Percentiles rank a stretch among this genome's conserved stretches.
Evolutionary conservation across 1,139 yeast genomes (phyloP).

Genomic region (Arxiozyma telluris): DNA sequence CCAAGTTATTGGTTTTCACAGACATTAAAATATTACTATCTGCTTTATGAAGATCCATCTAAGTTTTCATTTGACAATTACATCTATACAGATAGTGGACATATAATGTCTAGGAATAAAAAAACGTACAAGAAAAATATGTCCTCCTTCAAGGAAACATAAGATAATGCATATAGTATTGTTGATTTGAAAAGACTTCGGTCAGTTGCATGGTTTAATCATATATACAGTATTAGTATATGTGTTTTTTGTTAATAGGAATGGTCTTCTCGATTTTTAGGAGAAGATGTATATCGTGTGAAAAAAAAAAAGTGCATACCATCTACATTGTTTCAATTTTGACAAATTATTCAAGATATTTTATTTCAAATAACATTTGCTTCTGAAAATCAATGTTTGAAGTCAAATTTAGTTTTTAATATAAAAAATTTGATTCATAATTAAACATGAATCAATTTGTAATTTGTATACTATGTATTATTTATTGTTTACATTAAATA

Average conservation of each 20-base stretch:
- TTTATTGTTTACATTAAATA: too few relatives aligned
- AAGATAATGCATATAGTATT: not conserved
- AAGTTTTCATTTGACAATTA: constrained; percentile 57
- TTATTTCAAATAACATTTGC: not conserved
- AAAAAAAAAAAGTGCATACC: too few relatives aligned
- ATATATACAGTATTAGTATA: not conserved
- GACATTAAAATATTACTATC: constrained; percentile 64
- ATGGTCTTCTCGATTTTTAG: not conserved
- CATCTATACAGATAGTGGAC: constrained; percentile 75
- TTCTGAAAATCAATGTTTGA: too few relatives aligned
- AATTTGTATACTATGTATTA: not conserved
- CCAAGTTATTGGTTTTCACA: constrained; percentile 70
- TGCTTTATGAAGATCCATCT: constrained; percentile 55
- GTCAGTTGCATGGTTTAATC: not conserved
- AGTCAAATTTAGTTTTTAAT: too few relatives aligned
- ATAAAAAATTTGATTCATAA: too few relatives aligned
- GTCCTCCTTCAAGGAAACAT: not conserved
- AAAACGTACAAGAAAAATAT: constrained; percentile 1
- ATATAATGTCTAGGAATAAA: constrained; percentile 45
- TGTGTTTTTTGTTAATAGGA: too few relatives aligned
- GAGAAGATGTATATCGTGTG: too few relatives aligned
- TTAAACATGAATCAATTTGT: too few relatives aligned
- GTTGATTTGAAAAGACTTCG: not conserved
- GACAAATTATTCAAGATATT: not conserved
- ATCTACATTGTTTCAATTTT: not conserved